Base-by-base conservation (phyloP, 2,329 filamentous ascomycete species). In the Ustulina deusta region DNA sequence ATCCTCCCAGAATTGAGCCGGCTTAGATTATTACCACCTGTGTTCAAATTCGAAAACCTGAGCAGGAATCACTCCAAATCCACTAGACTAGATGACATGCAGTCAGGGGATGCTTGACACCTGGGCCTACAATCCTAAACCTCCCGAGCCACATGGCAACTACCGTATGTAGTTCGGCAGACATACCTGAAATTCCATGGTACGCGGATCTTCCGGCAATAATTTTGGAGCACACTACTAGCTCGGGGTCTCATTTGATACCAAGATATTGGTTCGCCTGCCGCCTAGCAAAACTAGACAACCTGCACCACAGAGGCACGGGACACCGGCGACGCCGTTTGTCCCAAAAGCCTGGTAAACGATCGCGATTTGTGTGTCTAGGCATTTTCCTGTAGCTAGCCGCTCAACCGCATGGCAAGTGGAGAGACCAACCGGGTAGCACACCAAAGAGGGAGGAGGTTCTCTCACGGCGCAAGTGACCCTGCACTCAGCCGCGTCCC, bases 311-410 rank as follows among this genome's bases (percentile, higher is more conserved):
- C 46, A 27, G 27, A 66, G 36, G 48, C 48, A 40, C 60, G 60
- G 48, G 48, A 11, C 48, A 51, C 22, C 32, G 49, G 60, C 64
- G 38, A 63, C 51, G 63, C 52, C 44, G 57, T 44, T 67, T 34
- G 67, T 67, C 64, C 67, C 67, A 61, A 51, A 57, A 49, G 51
- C 40, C 61, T 38, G 64, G 64, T 58, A 67, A 63, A 58, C 25
- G 44, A 64, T 64, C 38, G 49, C 36, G 55, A 69, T 52, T 63
- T 61, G 42, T 61, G 42, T 56, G 36, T 27, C 10, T 55, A 27
- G 15, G 9, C 29, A n/a, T 29, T 29, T 20, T n/a, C 54, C 54
- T 61, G 65, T 61, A 29, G 46, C 55, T 51, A 61, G 56, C 57
- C 52, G 51, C 55, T 25, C 32, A 61, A 58, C 65, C 61, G 61